phyloP scores from a whole-genome alignment of 1,284 basidiomycete species.

The Anthracocystis walkeri region DNA sequence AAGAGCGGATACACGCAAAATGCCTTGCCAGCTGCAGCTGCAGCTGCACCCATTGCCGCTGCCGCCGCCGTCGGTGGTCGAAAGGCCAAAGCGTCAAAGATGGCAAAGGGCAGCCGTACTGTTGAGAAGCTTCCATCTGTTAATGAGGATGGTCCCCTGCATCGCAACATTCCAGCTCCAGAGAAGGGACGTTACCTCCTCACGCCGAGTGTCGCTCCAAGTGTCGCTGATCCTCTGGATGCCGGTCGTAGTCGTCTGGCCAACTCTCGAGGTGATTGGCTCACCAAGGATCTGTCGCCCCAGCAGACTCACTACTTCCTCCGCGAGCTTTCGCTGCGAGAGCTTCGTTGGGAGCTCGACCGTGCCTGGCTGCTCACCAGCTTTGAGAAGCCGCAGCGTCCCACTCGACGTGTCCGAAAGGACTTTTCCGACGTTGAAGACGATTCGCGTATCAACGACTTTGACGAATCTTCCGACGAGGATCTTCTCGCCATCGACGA shows the following conservation, averaged over 20 bases:
- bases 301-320: slow-evolving; percentile 65
- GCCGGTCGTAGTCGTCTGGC: slow-evolving; percentile 22
- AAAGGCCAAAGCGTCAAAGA: slow-evolving; percentile 22
- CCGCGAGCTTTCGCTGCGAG: slow-evolving; percentile 54
- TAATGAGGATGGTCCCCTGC: slow-evolving; percentile 30
- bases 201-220: slow-evolving; percentile 51
- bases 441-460: slow-evolving; percentile 61
- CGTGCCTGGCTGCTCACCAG: slow-evolving; percentile 57
- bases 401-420: slow-evolving; percentile 17
- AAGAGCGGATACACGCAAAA: slow-evolving; percentile 37
- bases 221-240: slow-evolving; percentile 47
- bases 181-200: slow-evolving; percentile 43
- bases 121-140: slow-evolving; percentile 42
- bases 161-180: slow-evolving; percentile 26
- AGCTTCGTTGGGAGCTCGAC: slow-evolving; percentile 64
- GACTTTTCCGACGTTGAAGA: slow-evolving; percentile 43
- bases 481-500: slow-evolving; percentile 47
- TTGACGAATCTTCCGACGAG: slow-evolving; percentile 54
- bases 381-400: slow-evolving; percentile 54
- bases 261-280: slow-evolving; percentile 48
- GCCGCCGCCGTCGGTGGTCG: slow-evolving; percentile 7
- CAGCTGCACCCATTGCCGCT: slow-evolving; percentile 17
- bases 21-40: slow-evolving; percentile 34
- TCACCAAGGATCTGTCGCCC: slow-evolving; percentile 50
- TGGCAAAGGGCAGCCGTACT: slow-evolving; percentile 30